Percentiles rank a stretch among this genome's conserved stretches.
Evolutionary conservation across 345 rosid species (phyloP).

Genomic region (Heritiera fomes): DNA sequence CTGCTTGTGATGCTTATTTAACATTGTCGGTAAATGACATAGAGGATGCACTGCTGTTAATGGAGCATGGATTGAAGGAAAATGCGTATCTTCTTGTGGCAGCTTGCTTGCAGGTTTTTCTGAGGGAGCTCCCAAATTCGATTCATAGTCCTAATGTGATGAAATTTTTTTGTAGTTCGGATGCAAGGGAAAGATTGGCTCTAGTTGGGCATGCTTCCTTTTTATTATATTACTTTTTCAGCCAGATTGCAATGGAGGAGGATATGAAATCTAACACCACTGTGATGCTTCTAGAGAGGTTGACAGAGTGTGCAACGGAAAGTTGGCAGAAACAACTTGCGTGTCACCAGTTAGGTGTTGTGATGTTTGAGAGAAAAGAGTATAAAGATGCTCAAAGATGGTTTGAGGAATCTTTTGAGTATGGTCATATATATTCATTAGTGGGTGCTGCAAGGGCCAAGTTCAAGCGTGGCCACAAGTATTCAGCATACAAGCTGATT

Average conservation of each 20-base stretch:
- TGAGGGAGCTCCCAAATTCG: conserved; percentile 74
- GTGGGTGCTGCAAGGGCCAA: conserved; percentile 89
- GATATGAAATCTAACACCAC: conserved; percentile 87
- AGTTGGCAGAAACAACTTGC: conserved; percentile 88
- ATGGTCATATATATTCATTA: conserved; percentile 70
- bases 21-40: conserved; percentile 56
- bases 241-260: conserved; percentile 79
- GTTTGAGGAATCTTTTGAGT: conserved; percentile 70
- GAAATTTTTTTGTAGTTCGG: conserved; percentile 61
- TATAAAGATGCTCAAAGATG: conserved; percentile 84
- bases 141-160: conserved; percentile 63
- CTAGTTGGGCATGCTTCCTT: conserved; percentile 80
- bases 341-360: conserved; percentile 79
- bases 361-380: conserved; percentile 87
- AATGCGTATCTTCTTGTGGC: conserved; percentile 73
- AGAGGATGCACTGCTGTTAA: conserved; percentile 64
- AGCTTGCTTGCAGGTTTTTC: conserved; percentile 82
- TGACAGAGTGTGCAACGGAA: conserved; percentile 64
- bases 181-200: conserved; percentile 65
- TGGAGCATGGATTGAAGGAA: conserved; percentile 85
- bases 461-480: conserved; percentile 84
- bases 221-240: conserved; percentile 65
- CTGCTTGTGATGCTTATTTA: conserved; percentile 70
- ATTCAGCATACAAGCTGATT: conserved; percentile 80
- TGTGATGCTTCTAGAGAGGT: conserved; percentile 83